Conservation (phyloP, 2,329 filamentous ascomycete species). For the Xylariaceae sp. region DNA sequence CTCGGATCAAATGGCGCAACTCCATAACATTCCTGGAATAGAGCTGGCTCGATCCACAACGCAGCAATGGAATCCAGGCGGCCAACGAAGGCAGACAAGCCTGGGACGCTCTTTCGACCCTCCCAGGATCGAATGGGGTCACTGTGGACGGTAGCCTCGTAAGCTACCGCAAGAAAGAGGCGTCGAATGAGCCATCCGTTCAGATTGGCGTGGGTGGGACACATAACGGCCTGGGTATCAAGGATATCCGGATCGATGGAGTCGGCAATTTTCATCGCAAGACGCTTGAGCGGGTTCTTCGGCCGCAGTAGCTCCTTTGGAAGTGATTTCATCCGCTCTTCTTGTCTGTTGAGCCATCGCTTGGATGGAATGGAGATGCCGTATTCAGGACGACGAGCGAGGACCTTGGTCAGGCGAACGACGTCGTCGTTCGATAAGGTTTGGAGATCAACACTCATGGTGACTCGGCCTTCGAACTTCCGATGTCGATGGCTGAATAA, state of each 20-base stretch:
- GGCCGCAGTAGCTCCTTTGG: constrained; percentile 23
- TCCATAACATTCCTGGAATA: constrained; percentile 33
- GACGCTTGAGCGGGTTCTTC: constrained; percentile 26
- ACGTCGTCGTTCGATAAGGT: constrained; percentile 25
- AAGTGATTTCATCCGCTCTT: constrained; percentile 23
- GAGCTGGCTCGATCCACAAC: constrained; percentile 34
- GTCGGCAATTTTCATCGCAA: constrained; percentile 29
- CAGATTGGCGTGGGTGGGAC: constrained; percentile 35
- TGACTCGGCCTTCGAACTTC: background rate
- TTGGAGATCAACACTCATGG: constrained; percentile 22
- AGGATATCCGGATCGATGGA: constrained; percentile 19
- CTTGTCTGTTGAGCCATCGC: constrained; percentile 34
- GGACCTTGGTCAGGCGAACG: constrained; percentile 29
- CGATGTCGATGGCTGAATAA: background rate
- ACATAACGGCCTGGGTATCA: constrained; percentile 34
- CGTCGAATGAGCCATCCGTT: constrained; percentile 39
- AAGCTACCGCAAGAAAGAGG: constrained; percentile 37
- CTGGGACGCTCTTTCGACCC: constrained; percentile 10
- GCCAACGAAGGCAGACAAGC: constrained; percentile 25
- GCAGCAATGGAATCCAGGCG: constrained; percentile 29
- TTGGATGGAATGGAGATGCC: constrained; percentile 27
- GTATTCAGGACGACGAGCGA: constrained; percentile 33
- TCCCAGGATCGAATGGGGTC: constrained; percentile 24
- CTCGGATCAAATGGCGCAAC: constrained; percentile 24
- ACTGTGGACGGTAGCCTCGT: constrained; percentile 35